Percentiles rank a stretch among this genome's conserved stretches.
Evolutionary conservation across 2,329 filamentous ascomycete species (phyloP).

Genomic region (Sporothrix phasma): DNA sequence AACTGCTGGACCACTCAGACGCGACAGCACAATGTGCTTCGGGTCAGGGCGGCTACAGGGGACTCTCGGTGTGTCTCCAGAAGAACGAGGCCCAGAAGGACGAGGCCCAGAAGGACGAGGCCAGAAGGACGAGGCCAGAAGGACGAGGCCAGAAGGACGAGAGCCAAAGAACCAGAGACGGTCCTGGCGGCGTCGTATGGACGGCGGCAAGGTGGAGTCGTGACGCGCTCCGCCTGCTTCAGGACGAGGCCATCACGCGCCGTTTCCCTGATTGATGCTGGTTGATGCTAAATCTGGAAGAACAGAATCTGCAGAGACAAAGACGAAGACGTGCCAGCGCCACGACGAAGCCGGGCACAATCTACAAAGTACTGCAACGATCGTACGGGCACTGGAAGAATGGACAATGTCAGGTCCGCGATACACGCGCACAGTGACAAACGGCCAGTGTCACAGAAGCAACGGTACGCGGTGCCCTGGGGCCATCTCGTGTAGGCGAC

Average conservation of each 20-base stretch:
- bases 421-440: background rate
- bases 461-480: constrained; percentile 9
- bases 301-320: background rate
- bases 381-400: too few relatives aligned
- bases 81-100: too few relatives aligned
- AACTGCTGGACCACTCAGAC: constrained; percentile 10
- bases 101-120: too few relatives aligned
- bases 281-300: background rate
- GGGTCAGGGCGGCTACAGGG: constrained; percentile 16
- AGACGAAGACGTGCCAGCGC: too few relatives aligned
- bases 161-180: too few relatives aligned
- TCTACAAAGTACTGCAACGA: too few relatives aligned
- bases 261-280: constrained; percentile 5
- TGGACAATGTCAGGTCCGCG: too few relatives aligned
- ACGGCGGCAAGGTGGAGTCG: constrained; percentile 12
- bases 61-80: background rate
- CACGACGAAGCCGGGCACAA: too few relatives aligned
- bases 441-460: constrained; percentile 1
- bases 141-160: too few relatives aligned
- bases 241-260: constrained; percentile 6
- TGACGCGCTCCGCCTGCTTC: constrained; percentile 17
- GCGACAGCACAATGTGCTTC: constrained; percentile 11
- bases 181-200: background rate
- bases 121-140: too few relatives aligned
- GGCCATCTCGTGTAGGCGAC: background rate